A percentile compares a stretch with the other conserved stretches of the same genome.
phyloP scores from a whole-genome alignment of 2,329 filamentous ascomycete genomes.

The Microdochium nivale region DNA sequence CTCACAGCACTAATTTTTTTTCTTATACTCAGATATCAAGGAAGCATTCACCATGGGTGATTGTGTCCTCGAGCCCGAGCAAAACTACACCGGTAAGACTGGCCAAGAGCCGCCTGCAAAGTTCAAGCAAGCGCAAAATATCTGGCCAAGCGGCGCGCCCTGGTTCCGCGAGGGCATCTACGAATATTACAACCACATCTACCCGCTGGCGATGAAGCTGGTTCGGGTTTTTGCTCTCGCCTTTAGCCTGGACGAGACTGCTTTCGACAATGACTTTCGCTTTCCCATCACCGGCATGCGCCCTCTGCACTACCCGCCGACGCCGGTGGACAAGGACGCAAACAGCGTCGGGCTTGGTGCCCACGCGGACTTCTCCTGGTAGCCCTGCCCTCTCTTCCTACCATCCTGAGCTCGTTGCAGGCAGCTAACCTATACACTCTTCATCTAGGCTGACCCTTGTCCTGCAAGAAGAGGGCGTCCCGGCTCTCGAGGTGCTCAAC shows the following conservation, averaged over 20 bases:
- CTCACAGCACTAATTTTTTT: not conserved
- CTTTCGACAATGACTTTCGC: constrained; percentile 26
- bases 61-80: constrained; percentile 25
- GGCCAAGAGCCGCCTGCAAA: constrained; percentile 14
- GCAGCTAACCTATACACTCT: not conserved
- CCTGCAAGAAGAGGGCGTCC: constrained; percentile 14
- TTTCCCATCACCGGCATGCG: constrained; percentile 31
- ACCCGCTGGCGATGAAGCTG: constrained; percentile 21
- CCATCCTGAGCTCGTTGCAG: not conserved
- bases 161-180: constrained; percentile 24
- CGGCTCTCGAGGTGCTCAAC: constrained; percentile 29
- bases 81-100: constrained; percentile 18
- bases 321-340: constrained; percentile 13
- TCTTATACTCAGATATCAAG: constrained; percentile 11
- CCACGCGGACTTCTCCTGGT: constrained; percentile 30
- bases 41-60: constrained; percentile 29
- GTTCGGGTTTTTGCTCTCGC: constrained; percentile 26
- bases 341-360: constrained; percentile 26
- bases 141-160: constrained; percentile 21
- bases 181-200: constrained; percentile 20
- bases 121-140: constrained; percentile 21
- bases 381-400: not conserved
- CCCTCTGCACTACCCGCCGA: constrained; percentile 29
- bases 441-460: constrained; percentile 26
- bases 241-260: constrained; percentile 26